A percentile compares a stretch with the other conserved stretches of the same genome.
These are phyloP conservation scores for Hygrophoropsis aurantiaca DNA, from an alignment of 768 basidiomycete species.

Conservation along the genomic window DNA sequence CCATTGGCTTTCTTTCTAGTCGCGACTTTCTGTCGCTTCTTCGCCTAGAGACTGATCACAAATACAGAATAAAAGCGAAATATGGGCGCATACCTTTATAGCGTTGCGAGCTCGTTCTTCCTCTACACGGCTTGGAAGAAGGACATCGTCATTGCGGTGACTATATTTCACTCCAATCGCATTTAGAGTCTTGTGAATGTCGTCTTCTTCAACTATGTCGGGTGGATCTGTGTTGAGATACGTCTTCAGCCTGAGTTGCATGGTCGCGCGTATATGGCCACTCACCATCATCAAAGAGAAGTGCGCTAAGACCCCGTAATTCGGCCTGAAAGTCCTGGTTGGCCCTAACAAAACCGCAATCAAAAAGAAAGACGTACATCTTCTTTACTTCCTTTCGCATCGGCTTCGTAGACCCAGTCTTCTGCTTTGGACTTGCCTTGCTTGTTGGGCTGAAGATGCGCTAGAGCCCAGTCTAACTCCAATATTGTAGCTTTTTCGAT, in stretches of 20 bases:
- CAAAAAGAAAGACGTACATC: slow-evolving; percentile 9
- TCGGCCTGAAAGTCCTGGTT: slow-evolving; percentile 39
- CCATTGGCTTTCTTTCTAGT: slow-evolving; percentile 19
- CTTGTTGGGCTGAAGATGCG: slow-evolving; percentile 51
- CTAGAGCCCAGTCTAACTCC: slow-evolving; percentile 80
- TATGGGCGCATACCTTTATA: slow-evolving; percentile 40
- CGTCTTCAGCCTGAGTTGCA: neutral
- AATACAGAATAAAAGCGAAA: slow-evolving; percentile 3
- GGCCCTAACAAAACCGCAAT: neutral
- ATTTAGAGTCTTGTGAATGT: slow-evolving; percentile 55
- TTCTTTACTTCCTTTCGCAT: slow-evolving; percentile 44
- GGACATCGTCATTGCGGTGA: slow-evolving; percentile 71
- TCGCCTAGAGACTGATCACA: slow-evolving; percentile 15
- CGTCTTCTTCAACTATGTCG: slow-evolving; percentile 41
- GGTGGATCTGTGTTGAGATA: slow-evolving; percentile 35
- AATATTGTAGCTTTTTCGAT: slow-evolving; percentile 75
- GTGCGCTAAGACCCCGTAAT: slow-evolving; percentile 57
- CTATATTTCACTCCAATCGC: slow-evolving; percentile 68
- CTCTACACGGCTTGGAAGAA: slow-evolving; percentile 68
- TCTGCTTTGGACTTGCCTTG: slow-evolving; percentile 30
- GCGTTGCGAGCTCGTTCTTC: slow-evolving; percentile 58
- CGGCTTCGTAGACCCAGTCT: slow-evolving; percentile 46
- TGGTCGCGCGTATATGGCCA: neutral
- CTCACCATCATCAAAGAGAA: slow-evolving; percentile 74
- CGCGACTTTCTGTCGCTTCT: slow-evolving; percentile 22